Evolutionary conservation across 768 basidiomycete species (phyloP).

Genomic region (Boletales sp.): DNA sequence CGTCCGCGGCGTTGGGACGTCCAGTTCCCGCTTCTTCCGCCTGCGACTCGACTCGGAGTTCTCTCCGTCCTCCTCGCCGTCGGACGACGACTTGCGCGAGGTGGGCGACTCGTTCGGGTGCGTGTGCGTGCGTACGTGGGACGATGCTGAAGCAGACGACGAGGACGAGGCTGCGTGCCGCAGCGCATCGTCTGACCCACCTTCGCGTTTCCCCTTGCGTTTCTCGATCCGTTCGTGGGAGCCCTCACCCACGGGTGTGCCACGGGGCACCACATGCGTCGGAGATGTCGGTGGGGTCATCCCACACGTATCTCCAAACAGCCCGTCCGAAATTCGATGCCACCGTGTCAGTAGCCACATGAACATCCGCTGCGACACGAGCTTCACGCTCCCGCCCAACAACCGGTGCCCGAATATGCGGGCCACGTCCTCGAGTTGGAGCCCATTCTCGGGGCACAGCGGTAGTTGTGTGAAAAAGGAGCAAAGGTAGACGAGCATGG

Average conservation of each 20-base stretch:
- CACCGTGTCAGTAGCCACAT: constrained; percentile 32
- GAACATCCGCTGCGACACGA: constrained; percentile 27
- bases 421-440: constrained; percentile 44
- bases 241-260: not conserved
- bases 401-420: constrained; percentile 44
- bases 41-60: constrained; percentile 11
- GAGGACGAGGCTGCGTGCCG: constrained; percentile 6
- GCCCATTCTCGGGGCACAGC: constrained; percentile 46
- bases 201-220: constrained; percentile 11
- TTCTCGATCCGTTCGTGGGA: constrained; percentile 11
- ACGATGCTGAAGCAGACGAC: constrained; percentile 1
- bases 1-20: not conserved
- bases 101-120: constrained; percentile 4
- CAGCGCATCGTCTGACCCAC: not conserved
- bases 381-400: constrained; percentile 31
- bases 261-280: not conserved
- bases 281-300: constrained; percentile 15
- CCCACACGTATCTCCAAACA: constrained; percentile 27
- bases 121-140: too few relatives aligned
- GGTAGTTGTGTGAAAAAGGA: constrained; percentile 51
- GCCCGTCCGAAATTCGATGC: constrained; percentile 22
- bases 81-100: constrained; percentile 8
- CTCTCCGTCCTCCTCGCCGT: constrained; percentile 9
- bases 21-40: constrained; percentile 19
- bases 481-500: constrained; percentile 43